A percentile compares a stretch with the other conserved stretches of the same genome.
Conservation (phyloP, 1,284 basidiomycete species). For the Melampsora americana region DNA sequence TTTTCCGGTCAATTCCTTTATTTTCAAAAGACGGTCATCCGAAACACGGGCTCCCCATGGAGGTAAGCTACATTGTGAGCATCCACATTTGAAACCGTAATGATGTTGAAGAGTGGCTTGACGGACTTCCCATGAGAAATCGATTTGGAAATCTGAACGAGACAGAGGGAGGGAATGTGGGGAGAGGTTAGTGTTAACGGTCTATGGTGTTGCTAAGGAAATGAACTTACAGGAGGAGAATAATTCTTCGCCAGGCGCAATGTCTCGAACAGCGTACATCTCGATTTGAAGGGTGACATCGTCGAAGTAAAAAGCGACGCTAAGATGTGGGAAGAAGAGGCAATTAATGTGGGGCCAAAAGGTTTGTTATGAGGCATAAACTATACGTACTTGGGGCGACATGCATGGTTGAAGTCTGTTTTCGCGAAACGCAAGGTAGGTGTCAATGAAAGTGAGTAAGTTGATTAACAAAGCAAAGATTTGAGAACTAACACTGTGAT, state of each 20-base stretch:
- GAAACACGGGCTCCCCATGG: conserved; percentile 8
- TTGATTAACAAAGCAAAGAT: background rate
- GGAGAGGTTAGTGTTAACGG: background rate
- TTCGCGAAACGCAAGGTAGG: background rate
- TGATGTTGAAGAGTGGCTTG: background rate
- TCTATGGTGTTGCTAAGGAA: background rate
- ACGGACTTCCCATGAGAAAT: conserved; percentile 9
- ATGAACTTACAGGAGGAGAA: conserved; percentile 16
- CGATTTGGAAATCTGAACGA: background rate
- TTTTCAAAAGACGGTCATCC: conserved; percentile 10
- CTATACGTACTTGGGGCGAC: conserved; percentile 38
- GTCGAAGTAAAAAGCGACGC: background rate
- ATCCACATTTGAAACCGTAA: conserved; percentile 37
- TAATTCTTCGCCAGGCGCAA: conserved; percentile 35
- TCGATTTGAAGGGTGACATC: conserved; percentile 25
- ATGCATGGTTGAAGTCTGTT: conserved; percentile 33
- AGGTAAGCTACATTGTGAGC: conserved; percentile 28
- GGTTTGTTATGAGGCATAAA: too few species aligned
- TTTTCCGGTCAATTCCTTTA: conserved; percentile 2
- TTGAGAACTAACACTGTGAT: background rate
- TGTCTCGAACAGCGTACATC: conserved; percentile 35
- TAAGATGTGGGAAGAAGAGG: too few species aligned
- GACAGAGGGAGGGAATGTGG: background rate
- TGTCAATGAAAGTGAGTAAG: too few species aligned
- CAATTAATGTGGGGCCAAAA: too few species aligned